Conservation (phyloP, 345 rosid species). For the Arabidopsis suecica region DNA sequence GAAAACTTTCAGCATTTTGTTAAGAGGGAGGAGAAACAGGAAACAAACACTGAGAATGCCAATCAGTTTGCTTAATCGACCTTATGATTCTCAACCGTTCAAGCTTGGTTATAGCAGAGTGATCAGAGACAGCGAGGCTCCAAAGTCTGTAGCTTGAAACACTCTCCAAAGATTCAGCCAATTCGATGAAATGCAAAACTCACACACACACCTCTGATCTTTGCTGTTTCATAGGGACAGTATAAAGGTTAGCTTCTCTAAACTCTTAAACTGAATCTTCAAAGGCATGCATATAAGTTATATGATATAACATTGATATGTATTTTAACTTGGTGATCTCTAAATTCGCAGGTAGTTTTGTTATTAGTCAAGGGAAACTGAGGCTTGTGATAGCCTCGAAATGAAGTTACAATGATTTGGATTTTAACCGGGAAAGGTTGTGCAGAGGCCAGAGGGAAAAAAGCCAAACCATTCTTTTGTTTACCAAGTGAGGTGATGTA, state of each 20-base stretch:
- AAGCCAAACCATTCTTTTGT: constrained; percentile 34
- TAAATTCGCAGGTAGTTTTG: constrained; percentile 31
- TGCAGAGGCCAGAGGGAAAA: constrained; percentile 37
- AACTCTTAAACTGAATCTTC: constrained; percentile 20
- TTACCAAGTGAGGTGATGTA: constrained; percentile 38
- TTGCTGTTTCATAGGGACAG: constrained; percentile 36
- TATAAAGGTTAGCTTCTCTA: constrained; percentile 40
- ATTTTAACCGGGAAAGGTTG: constrained; percentile 25
- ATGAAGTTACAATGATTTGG: constrained; percentile 29
- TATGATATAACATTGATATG: background rate
- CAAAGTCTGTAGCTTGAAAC: constrained; percentile 53
- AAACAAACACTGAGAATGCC: constrained; percentile 96
- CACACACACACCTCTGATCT: constrained; percentile 29
- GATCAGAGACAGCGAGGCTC: constrained; percentile 77
- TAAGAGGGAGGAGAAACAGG: constrained; percentile 85
- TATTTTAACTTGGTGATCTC: background rate
- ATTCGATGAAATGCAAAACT: constrained; percentile 16
- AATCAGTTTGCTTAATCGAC: constrained; percentile 82
- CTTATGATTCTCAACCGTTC: constrained; percentile 89
- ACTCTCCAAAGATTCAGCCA: constrained; percentile 14
- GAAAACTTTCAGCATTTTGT: constrained; percentile 86
- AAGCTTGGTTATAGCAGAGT: constrained; percentile 78
- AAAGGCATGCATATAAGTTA: background rate
- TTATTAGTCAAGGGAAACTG: constrained; percentile 31
- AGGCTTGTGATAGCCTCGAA: constrained; percentile 38